Base-by-base conservation (phyloP, 345 rosid genomes). In the Eutrema yunnanense region DNA sequence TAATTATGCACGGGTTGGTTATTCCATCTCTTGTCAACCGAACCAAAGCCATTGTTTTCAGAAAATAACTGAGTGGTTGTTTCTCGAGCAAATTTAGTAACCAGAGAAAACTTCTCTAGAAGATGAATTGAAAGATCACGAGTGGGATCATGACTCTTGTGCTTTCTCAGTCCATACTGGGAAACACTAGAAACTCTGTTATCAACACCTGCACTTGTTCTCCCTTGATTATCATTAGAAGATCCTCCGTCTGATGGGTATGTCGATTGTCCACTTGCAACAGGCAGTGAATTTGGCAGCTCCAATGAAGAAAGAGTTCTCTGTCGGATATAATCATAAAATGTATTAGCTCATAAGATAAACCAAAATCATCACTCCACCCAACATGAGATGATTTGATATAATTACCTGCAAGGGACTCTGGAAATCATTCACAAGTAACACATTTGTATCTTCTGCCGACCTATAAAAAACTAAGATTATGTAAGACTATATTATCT, bases 81-180 rank as follows among this genome's bases (percentile, higher is more conserved):
- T 26, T 95, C 98, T 44, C 98, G 82, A 29, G 96, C 97, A 86
- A 92, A 92, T 82, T 86, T 92, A 26, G 99, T 90, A 67, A 95
- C 98, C 54, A 85, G 89, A 71, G 99, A 95, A 72, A 92, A 95
- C 76, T 90, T 95, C 82, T 90, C 99, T 78, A 95, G 65, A 55
- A 92, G 90, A 29, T 90, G 91, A 72, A 92, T 90, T 58, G 98
- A 87, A 61, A 92, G 86, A 78, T 95, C 99, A 51, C 91, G 87
- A 81, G 92, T 81, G 73, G 98, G 96, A 88, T 90, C 99, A 29
- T 86, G 83, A 82, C 65, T 72, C 82, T 84, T 90, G 8, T 82
- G 89, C 81, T 83, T 86, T 78, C 90, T 85, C 76, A 79, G 80
- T 70, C 63, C 76, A 72, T 84, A 79, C 62, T 51, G 85, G 68